Evolutionary conservation across 2,329 filamentous ascomycete genomes (phyloP).

Genomic region (Chrysoporthe cubensis): DNA sequence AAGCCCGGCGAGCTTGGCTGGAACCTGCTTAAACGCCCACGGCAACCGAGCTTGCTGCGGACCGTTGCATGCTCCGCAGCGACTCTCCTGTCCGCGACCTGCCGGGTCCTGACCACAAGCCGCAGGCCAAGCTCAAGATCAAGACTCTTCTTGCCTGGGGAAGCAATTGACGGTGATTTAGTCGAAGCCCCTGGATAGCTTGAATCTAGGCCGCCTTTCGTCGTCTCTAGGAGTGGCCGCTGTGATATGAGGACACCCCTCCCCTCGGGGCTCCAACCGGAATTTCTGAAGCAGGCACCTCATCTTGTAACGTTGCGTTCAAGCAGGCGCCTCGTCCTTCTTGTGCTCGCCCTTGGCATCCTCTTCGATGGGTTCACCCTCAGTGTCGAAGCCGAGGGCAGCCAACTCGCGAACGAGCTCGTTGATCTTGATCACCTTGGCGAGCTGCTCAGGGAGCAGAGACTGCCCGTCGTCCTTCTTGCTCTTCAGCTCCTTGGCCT

Average conservation of each 20-base stretch:
- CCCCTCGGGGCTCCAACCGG: background rate
- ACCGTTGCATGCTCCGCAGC: background rate
- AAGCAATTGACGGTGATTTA: background rate
- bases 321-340: constrained; percentile 27
- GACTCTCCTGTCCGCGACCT: background rate
- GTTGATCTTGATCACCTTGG: constrained; percentile 96
- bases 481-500: constrained; percentile 85
- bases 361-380: constrained; percentile 63
- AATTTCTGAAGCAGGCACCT: background rate
- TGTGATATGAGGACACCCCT: no score
- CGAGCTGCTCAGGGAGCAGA: constrained; percentile 90
- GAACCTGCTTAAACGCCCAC: background rate
- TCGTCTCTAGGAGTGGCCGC: background rate
- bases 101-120: background rate
- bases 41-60: background rate
- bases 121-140: background rate
- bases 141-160: background rate
- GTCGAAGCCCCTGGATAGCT: background rate
- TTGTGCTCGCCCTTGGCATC: constrained; percentile 47
- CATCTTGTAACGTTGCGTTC: background rate
- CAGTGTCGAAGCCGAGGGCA: constrained; percentile 78
- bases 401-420: constrained; percentile 90
- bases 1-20: background rate
- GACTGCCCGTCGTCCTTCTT: constrained; percentile 88
- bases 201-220: background rate